Percentiles rank a stretch among this genome's conserved stretches.
These are phyloP conservation scores for Datura wrightii DNA, from an alignment of 257 asterid genomes.

Conservation along the genomic window DNA sequence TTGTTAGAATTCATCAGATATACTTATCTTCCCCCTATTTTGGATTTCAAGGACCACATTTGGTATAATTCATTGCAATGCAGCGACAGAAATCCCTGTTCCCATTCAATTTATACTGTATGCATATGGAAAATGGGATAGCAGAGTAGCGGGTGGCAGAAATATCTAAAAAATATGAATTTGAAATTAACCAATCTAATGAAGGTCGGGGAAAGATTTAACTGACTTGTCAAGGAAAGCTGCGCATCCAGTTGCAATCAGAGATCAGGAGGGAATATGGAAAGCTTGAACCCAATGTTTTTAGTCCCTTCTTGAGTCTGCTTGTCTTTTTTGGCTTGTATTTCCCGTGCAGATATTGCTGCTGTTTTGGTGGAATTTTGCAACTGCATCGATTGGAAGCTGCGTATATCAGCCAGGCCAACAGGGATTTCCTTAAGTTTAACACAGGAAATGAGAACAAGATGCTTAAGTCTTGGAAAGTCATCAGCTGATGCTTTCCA, in stretches of 20 bases:
- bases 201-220: background rate
- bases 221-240: constrained; percentile 7
- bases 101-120: background rate
- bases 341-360: constrained; percentile 41
- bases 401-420: constrained; percentile 40
- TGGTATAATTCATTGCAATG: background rate
- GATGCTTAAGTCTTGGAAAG: constrained; percentile 42
- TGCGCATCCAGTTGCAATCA: constrained; percentile 11
- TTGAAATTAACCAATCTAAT: background rate
- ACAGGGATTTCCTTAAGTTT: constrained; percentile 41
- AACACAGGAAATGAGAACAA: constrained; percentile 43
- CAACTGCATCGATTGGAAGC: constrained; percentile 40
- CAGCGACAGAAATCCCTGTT: background rate
- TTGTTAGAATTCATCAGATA: too few species aligned
- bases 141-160: background rate
- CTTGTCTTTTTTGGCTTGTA: constrained; percentile 32
- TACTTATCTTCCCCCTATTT: too few species aligned
- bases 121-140: background rate
- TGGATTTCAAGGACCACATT: background rate
- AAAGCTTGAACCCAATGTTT: constrained; percentile 16
- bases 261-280: constrained; percentile 27
- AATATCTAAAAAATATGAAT: background rate
- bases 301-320: background rate
- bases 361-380: constrained; percentile 33
- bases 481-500: constrained; percentile 46